These are phyloP conservation scores for Peniophora sp. DNA, from an alignment of 1,284 basidiomycete genomes.

Conservation along the genomic window DNA sequence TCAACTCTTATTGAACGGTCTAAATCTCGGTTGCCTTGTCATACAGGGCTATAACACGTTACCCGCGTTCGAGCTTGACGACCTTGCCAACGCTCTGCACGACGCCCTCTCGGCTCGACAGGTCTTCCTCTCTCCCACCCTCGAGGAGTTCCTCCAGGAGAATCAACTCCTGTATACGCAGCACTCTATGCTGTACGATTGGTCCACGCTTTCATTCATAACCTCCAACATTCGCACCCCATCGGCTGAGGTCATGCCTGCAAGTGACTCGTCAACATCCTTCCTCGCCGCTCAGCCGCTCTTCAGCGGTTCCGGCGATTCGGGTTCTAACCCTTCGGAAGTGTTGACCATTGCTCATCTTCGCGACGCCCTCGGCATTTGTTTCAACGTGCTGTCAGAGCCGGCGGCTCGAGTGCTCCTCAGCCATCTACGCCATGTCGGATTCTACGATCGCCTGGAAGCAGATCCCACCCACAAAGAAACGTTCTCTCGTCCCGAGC, in stretches of 20 bases:
- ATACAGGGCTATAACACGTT: slow-evolving; percentile 30
- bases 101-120: slow-evolving; percentile 34
- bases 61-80: slow-evolving; percentile 55
- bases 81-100: slow-evolving; percentile 42
- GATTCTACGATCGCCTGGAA: slow-evolving; percentile 48
- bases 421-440: slow-evolving; percentile 50
- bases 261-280: slow-evolving; percentile 25
- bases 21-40: slow-evolving; percentile 55
- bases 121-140: slow-evolving; percentile 32
- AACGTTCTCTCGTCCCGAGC: slow-evolving; percentile 17
- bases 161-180: slow-evolving; percentile 29
- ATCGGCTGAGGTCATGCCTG: slow-evolving; percentile 15
- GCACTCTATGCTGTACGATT: slow-evolving; percentile 55
- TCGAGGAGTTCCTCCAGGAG: slow-evolving; percentile 48
- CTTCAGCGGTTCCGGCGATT: slow-evolving; percentile 13
- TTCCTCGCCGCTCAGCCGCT: slow-evolving; percentile 32
- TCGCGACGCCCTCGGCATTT: slow-evolving; percentile 50
- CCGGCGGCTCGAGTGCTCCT: slow-evolving; percentile 45
- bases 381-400: slow-evolving; percentile 50
- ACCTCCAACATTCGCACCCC: slow-evolving; percentile 49
- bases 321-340: slow-evolving; percentile 45
- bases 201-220: slow-evolving; percentile 56
- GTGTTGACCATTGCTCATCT: slow-evolving; percentile 50
- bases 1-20: slow-evolving; percentile 57
- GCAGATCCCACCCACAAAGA: slow-evolving; percentile 28